phyloP scores from a whole-genome alignment of 306 rosid species.

The Dalbergia cultrata region DNA sequence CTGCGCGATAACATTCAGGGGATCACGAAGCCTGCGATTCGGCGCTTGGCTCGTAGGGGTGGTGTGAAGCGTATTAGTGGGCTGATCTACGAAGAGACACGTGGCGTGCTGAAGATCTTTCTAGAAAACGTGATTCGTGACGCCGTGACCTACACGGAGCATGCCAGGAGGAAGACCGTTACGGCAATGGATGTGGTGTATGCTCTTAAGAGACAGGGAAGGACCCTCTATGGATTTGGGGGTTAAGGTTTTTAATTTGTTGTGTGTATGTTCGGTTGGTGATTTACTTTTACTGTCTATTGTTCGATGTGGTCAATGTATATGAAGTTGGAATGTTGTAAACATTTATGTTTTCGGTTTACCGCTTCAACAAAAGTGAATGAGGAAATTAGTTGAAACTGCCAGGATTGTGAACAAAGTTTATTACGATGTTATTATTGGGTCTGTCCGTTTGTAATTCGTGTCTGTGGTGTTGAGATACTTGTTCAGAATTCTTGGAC shows the following conservation, averaged over 20 bases:
- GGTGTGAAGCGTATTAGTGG: background rate
- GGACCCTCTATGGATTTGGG: background rate
- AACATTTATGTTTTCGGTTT: background rate
- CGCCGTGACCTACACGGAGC: background rate
- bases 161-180: background rate
- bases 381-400: too few species aligned
- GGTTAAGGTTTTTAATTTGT: background rate
- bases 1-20: background rate
- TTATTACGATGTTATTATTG: too few species aligned
- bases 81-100: background rate
- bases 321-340: background rate
- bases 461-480: too few species aligned
- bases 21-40: background rate
- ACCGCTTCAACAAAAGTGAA: too few species aligned
- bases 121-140: background rate
- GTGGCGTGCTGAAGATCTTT: background rate
- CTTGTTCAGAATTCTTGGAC: too few species aligned
- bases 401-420: too few species aligned
- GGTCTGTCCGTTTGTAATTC: too few species aligned
- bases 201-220: background rate
- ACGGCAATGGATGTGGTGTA: background rate
- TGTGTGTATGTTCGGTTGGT: background rate
- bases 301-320: background rate
- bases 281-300: background rate
- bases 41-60: background rate